A percentile compares a stretch with the other conserved stretches of the same genome.
Conservation (phyloP, 805 yeast genomes). For the Schwanniomyces pseudopolymorphus region DNA sequence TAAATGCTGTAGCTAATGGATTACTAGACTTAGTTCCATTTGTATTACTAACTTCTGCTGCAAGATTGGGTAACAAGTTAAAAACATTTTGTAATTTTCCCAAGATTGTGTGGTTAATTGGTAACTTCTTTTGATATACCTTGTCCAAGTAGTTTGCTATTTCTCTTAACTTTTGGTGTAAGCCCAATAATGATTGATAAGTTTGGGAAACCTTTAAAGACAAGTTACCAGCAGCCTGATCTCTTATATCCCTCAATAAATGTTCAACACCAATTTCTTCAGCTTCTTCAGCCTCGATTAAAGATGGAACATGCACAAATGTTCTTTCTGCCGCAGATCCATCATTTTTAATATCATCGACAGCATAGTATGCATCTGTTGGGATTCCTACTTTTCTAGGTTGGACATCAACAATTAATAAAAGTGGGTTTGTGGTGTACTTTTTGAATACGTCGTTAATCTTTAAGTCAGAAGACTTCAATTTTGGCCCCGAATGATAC, state of each 20-base stretch:
- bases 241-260: conserved; percentile 87
- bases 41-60: conserved; percentile 10
- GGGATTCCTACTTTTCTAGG: conserved; percentile 87
- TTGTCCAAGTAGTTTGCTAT: conserved; percentile 76
- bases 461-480: conserved; percentile 82
- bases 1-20: conserved; percentile 75
- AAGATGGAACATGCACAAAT: conserved; percentile 88
- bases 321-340: conserved; percentile 92
- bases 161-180: conserved; percentile 74
- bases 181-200: conserved; percentile 81
- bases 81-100: conserved; percentile 95
- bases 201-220: conserved; percentile 87
- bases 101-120: conserved; percentile 84
- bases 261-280: conserved; percentile 99
- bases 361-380: conserved; percentile 90
- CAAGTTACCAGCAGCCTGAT: conserved; percentile 92
- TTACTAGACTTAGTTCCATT: conserved; percentile 29
- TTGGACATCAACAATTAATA: conserved; percentile 88
- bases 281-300: conserved; percentile 96
- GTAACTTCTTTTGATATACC: conserved; percentile 69
- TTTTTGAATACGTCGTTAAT: conserved; percentile 86
- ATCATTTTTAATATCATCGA: conserved; percentile 94
- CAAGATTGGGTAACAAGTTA: conserved; percentile 83
- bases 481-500: conserved; percentile 97
- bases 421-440: conserved; percentile 76